phyloP scores from a whole-genome alignment of 768 basidiomycete genomes.

The Mycena chlorophos region DNA sequence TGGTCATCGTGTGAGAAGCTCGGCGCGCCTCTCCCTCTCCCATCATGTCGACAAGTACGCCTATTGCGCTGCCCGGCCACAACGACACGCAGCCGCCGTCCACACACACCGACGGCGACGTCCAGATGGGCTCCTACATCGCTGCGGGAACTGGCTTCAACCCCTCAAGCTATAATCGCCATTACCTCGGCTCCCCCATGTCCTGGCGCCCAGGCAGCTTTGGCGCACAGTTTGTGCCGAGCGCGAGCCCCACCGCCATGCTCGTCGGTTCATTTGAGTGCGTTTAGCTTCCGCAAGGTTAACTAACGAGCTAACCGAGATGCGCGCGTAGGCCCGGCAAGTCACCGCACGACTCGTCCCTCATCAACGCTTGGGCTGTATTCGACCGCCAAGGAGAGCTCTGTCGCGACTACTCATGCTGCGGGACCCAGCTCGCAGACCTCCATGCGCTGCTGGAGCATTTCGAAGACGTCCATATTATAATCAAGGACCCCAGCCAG shows the following conservation, averaged over 20 bases:
- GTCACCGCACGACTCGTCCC: conserved; percentile 28
- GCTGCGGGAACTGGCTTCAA: conserved; percentile 52
- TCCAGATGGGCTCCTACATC: conserved; percentile 50
- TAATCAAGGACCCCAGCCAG: conserved; percentile 55
- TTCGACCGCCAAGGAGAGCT: conserved; percentile 74
- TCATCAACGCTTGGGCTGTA: conserved; percentile 66
- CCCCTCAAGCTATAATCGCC: conserved; percentile 63
- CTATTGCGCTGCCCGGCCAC: conserved; percentile 50
- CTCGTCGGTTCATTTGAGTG: conserved; percentile 67
- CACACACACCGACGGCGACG: conserved; percentile 20
- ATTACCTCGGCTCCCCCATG: conserved; percentile 70
- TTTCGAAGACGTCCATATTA: conserved; percentile 88
- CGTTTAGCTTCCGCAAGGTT: no score
- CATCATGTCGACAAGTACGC: conserved; percentile 37
- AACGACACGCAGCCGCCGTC: no score
- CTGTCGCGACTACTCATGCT: conserved; percentile 89
- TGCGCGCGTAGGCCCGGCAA: conserved; percentile 8
- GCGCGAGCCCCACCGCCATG: conserved; percentile 57
- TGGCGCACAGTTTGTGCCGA: conserved; percentile 61
- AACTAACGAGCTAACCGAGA: conserved; percentile 12
- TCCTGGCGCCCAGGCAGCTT: conserved; percentile 72
- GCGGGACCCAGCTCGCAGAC: conserved; percentile 69
- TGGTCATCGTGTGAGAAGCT: not conserved
- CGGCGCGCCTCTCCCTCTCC: not conserved
- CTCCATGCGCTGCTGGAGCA: conserved; percentile 87